A percentile compares a stretch with the other conserved stretches of the same genome.
phyloP scores from a whole-genome alignment of 163 green algal genomes.

The Coccomyxa subellipsoidea region DNA sequence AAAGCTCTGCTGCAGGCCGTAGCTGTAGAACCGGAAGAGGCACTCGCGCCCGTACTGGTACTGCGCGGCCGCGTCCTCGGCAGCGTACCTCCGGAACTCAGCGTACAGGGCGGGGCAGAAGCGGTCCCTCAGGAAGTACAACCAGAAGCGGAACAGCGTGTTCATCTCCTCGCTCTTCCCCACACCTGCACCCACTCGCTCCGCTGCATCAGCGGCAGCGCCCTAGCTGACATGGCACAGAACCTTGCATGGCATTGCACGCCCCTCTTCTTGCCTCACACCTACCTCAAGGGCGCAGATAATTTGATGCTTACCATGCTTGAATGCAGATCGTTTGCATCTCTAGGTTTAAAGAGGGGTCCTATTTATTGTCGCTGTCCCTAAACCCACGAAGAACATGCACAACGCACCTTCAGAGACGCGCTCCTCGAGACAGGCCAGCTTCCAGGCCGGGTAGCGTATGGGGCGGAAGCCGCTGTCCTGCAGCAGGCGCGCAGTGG shows the following conservation, averaged over 20 bases:
- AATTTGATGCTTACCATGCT: too few species aligned
- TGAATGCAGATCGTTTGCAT: too few species aligned
- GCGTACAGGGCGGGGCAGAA: slow-evolving; percentile 93
- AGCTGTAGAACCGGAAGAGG: slow-evolving; percentile 94
- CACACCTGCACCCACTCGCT: slow-evolving; percentile 19
- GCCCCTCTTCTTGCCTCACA: too few species aligned
- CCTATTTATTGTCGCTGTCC: too few species aligned
- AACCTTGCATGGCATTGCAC: neutral
- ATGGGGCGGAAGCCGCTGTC: slow-evolving; percentile 87
- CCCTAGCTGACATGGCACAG: too few species aligned
- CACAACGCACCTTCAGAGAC: slow-evolving; percentile 20
- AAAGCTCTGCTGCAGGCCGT: slow-evolving; percentile 89
- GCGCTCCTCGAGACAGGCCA: slow-evolving; percentile 76
- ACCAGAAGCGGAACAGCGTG: slow-evolving; percentile 96
- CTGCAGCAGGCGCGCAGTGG: slow-evolving; percentile 83
- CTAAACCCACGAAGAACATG: too few species aligned
- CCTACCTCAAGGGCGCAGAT: too few species aligned
- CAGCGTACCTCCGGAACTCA: slow-evolving; percentile 77
- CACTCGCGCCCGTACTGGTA: slow-evolving; percentile 96
- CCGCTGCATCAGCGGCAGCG: too few species aligned
- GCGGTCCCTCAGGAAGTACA: slow-evolving; percentile 89
- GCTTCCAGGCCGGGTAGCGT: slow-evolving; percentile 79
- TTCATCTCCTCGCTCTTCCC: slow-evolving; percentile 91
- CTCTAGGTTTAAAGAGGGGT: too few species aligned
- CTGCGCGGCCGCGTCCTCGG: slow-evolving; percentile 53